Evolutionary conservation across 805 yeast genomes (phyloP).

Genomic region (Isabelozyma pseudorhagii): DNA sequence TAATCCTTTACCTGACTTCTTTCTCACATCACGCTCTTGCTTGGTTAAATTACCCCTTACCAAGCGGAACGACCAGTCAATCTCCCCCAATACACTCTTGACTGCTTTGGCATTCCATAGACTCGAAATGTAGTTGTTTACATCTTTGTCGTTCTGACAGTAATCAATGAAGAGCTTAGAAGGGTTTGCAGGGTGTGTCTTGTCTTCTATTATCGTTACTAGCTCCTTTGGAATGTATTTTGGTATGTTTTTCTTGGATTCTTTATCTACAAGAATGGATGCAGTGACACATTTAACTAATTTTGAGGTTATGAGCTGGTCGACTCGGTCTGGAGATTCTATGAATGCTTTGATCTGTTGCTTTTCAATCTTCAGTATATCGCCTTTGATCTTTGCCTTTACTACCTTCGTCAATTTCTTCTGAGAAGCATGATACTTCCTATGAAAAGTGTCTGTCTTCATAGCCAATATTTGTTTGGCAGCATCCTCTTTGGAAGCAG

Average conservation of each 20-base stretch:
- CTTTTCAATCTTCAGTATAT: constrained; percentile 9
- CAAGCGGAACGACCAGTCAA: constrained; percentile 44
- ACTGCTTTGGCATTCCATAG: constrained; percentile 44
- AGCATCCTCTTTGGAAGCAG: constrained; percentile 42
- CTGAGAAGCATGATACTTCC: constrained; percentile 47
- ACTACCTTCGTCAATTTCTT: constrained; percentile 41
- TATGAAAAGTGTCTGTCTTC: constrained; percentile 43
- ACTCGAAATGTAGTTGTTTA: constrained; percentile 47
- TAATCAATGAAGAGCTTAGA: constrained; percentile 41
- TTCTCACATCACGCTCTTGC: constrained; percentile 30
- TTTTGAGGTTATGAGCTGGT: constrained; percentile 28
- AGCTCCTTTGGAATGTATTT: constrained; percentile 28
- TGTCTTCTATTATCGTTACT: constrained; percentile 21
- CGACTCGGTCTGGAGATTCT: constrained; percentile 12
- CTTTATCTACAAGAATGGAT: constrained; percentile 26
- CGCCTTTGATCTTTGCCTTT: constrained; percentile 15
- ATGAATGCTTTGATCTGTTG: constrained; percentile 16
- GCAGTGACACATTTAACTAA: constrained; percentile 24
- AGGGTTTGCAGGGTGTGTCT: constrained; percentile 39
- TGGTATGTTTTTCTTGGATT: constrained; percentile 31
- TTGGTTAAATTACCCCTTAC: constrained; percentile 45
- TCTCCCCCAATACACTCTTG: constrained; percentile 30
- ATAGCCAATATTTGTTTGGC: constrained; percentile 40
- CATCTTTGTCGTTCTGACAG: constrained; percentile 34
- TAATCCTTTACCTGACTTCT: constrained; percentile 15